Conservation (phyloP, 2,329 filamentous ascomycete genomes). For the Akanthomyces dipterigenus region DNA sequence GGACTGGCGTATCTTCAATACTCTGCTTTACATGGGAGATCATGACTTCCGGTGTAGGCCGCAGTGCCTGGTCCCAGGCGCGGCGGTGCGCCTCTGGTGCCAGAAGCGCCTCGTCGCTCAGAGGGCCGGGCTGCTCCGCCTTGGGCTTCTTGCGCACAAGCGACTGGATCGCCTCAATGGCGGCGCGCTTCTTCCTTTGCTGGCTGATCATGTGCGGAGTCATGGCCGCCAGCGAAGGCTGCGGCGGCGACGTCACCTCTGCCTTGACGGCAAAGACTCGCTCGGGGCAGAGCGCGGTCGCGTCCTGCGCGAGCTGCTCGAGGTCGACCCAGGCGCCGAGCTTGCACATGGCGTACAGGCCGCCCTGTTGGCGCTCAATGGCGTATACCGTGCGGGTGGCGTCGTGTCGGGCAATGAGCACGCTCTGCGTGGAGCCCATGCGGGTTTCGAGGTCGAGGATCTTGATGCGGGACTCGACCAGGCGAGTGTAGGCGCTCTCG, state of each 20-base stretch:
- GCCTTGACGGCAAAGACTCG: slow-evolving; percentile 22
- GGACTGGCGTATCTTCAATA: not conserved
- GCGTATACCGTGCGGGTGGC: slow-evolving; percentile 49
- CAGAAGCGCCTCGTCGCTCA: not conserved
- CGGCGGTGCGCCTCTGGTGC: not conserved
- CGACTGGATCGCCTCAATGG: slow-evolving; percentile 58
- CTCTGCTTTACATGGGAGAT: not conserved
- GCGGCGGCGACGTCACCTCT: slow-evolving; percentile 5
- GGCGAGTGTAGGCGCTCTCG: slow-evolving; percentile 45
- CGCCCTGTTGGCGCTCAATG: slow-evolving; percentile 56
- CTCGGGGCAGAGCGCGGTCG: slow-evolving; percentile 33
- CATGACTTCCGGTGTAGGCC: not conserved
- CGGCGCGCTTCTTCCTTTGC: slow-evolving; percentile 48
- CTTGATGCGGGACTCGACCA: slow-evolving; percentile 56
- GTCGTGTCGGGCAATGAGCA: slow-evolving; percentile 57
- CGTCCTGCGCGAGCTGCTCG: slow-evolving; percentile 42
- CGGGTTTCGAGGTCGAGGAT: slow-evolving; percentile 58
- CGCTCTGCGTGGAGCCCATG: slow-evolving; percentile 44
- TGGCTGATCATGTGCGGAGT: slow-evolving; percentile 39
- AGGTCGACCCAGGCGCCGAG: slow-evolving; percentile 61
- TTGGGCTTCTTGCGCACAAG: slow-evolving; percentile 42
- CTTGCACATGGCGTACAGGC: slow-evolving; percentile 61
- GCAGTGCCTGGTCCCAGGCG: not conserved
- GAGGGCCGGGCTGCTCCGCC: slow-evolving; percentile 1
- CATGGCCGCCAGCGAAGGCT: slow-evolving; percentile 29